phyloP scores from a whole-genome alignment of 495 filamentous ascomycete species.

The Massariosphaeria phaeospora region DNA sequence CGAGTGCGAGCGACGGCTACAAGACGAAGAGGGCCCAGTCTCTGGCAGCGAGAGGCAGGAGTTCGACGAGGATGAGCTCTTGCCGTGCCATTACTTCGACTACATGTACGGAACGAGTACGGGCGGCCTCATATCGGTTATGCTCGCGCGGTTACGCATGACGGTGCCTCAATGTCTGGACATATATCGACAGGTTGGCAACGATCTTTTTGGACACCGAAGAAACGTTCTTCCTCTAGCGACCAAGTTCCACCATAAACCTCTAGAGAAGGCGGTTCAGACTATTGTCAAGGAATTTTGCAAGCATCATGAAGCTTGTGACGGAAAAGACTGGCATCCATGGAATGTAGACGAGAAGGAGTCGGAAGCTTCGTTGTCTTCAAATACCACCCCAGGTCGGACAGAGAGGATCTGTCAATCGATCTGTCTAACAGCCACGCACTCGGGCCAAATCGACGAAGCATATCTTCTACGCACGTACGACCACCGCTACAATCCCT shows the following conservation, averaged over 20 bases:
- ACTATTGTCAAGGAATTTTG: slow-evolving; percentile 40
- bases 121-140: slow-evolving; percentile 50
- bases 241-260: slow-evolving; percentile 45
- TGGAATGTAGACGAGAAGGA: slow-evolving; percentile 33
- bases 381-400: no score
- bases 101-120: slow-evolving; percentile 45
- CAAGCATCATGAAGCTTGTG: slow-evolving; percentile 36
- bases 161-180: slow-evolving; percentile 48
- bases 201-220: slow-evolving; percentile 44
- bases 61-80: slow-evolving; percentile 38
- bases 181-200: slow-evolving; percentile 46
- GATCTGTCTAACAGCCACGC: slow-evolving; percentile 43
- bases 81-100: slow-evolving; percentile 49
- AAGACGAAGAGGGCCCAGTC: slow-evolving; percentile 32
- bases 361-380: not conserved
- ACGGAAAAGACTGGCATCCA: slow-evolving; percentile 41
- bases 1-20: slow-evolving; percentile 37
- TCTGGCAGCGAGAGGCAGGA: not conserved
- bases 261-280: slow-evolving; percentile 43
- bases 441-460: slow-evolving; percentile 38
- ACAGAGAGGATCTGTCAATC: slow-evolving; percentile 40
- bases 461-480: slow-evolving; percentile 45
- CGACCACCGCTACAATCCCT: slow-evolving; percentile 38
- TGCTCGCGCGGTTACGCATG: slow-evolving; percentile 52
- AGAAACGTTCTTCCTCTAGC: slow-evolving; percentile 38